Evolutionary conservation across 805 yeast genomes (phyloP).

Genomic region (Spathaspora girioi): DNA sequence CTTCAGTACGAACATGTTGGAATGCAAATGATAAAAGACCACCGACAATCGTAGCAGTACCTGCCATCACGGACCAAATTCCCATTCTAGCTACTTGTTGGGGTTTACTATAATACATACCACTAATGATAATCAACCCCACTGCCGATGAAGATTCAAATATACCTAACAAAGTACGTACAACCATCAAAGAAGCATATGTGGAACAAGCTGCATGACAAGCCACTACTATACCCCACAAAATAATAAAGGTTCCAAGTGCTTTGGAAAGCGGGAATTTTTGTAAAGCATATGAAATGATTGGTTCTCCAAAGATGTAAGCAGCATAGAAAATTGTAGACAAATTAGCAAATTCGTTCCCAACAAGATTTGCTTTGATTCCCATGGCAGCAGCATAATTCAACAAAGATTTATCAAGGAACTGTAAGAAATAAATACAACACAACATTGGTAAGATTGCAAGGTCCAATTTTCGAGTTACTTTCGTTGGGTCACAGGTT

Average conservation of each 20-base stretch:
- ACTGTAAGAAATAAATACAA: constrained; percentile 52
- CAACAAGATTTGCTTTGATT: constrained; percentile 45
- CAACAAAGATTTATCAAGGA: constrained; percentile 54
- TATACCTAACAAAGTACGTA: constrained; percentile 49
- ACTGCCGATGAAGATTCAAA: constrained; percentile 57
- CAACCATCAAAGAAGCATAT: constrained; percentile 54
- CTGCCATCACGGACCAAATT: constrained; percentile 56
- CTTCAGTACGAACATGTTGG: constrained; percentile 40
- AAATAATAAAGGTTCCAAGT: constrained; percentile 41
- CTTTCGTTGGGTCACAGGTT: constrained; percentile 1
- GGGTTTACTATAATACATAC: constrained; percentile 57
- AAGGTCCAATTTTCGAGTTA: constrained; percentile 41
- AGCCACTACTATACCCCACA: constrained; percentile 54
- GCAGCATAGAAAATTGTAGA: constrained; percentile 53
- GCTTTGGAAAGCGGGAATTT: constrained; percentile 52
- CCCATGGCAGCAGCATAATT: constrained; percentile 68
- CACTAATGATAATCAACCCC: constrained; percentile 52
- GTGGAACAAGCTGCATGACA: constrained; percentile 50
- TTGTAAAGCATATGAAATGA: constrained; percentile 41
- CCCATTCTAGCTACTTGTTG: constrained; percentile 54
- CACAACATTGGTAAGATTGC: constrained; percentile 49
- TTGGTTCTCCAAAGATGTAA: constrained; percentile 52
- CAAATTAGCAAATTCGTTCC: constrained; percentile 47
- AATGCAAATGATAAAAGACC: constrained; percentile 46
- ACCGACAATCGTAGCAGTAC: constrained; percentile 51